These are phyloP conservation scores for Saccharomycopsis sp. DNA, from an alignment of 805 yeast species.

Conservation along the genomic window DNA sequence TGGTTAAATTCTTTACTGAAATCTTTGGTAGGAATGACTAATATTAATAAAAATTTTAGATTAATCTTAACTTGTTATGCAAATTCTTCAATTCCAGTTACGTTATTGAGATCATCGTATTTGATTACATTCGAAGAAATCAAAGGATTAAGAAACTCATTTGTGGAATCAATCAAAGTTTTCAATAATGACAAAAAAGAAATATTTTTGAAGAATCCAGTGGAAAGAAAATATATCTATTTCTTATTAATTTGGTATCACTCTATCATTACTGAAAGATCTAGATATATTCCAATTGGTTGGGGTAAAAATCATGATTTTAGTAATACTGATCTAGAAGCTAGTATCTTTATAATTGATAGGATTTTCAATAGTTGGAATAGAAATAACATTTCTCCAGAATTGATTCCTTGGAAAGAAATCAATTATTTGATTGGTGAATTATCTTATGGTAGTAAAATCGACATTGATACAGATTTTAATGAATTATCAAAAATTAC, in stretches of 20 bases:
- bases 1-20: slow-evolving; percentile 54
- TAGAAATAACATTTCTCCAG: slow-evolving; percentile 34
- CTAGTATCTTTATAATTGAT: slow-evolving; percentile 36
- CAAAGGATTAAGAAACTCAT: slow-evolving; percentile 43
- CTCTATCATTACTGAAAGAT: slow-evolving; percentile 46
- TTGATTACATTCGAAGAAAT: slow-evolving; percentile 52
- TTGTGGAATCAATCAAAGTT: slow-evolving; percentile 30
- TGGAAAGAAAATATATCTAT: slow-evolving; percentile 36
- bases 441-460: slow-evolving; percentile 50
- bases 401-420: slow-evolving; percentile 43
- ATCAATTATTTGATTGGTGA: slow-evolving; percentile 39
- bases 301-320: slow-evolving; percentile 56
- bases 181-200: slow-evolving; percentile 18
- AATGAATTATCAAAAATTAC: slow-evolving; percentile 28
- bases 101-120: slow-evolving; percentile 43
- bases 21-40: slow-evolving; percentile 26
- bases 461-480: slow-evolving; percentile 34
- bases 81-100: slow-evolving; percentile 38
- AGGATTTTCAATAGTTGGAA: slow-evolving; percentile 27
- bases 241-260: slow-evolving; percentile 65
- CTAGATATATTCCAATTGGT: slow-evolving; percentile 52
- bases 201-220: slow-evolving; percentile 27
- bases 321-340: slow-evolving; percentile 58
- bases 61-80: slow-evolving; percentile 58
- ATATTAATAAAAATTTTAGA: slow-evolving; percentile 33